Base-by-base conservation (phyloP, 257 asterid species). In the Leptodermis oblonga region DNA sequence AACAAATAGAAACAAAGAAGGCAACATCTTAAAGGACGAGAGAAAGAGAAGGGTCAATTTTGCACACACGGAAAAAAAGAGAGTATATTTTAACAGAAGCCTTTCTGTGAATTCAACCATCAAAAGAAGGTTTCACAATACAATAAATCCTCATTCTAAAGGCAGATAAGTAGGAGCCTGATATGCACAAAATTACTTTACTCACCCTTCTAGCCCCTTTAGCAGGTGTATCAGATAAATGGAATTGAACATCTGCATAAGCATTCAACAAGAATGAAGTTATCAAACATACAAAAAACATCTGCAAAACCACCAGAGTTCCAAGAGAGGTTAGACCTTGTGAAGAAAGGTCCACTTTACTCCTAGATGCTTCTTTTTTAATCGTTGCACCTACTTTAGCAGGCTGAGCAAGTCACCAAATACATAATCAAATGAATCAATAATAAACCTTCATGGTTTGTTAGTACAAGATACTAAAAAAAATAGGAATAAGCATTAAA, bases 121-220 rank as follows among this genome's bases (percentile, higher is more conserved):
- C 22, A 46, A 3, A 25, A 60, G 62, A 46, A 30, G 18, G 48
- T 43, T 46, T 36, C 58, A 46, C 25, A 30, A 1, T 6, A 18
- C 56, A 28, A 58, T 22, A 68, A 34, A 22, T 34, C 14, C 20
- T 26, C 55, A 69, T 36, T 8, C n/a, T 0, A 15, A n/a, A 25
- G 30, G 51, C 9, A 17, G 0, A 15, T 20, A 14, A 59, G 26
- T 56, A 25, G 65, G 56, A 73, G 22, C 45, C 69, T 25, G 68
- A 67, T 41, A 60, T 37, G 36, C 52, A 48, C 28, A 30, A 8
- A 39, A 58, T 73, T 54, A 48, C 13, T 66, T 70, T 54, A 80
- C 89, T 82, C 73, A 94, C 99, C 87, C 99, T 85, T 83, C 99
- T 82, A 58, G 79, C 82, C 49, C 76, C 70, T 77, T 74, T 85